Evolutionary conservation across 2,329 filamentous ascomycete species (phyloP), one percentile per base, ranked within the genome.

Genomic region (Aureobasidium sp.): DNA sequence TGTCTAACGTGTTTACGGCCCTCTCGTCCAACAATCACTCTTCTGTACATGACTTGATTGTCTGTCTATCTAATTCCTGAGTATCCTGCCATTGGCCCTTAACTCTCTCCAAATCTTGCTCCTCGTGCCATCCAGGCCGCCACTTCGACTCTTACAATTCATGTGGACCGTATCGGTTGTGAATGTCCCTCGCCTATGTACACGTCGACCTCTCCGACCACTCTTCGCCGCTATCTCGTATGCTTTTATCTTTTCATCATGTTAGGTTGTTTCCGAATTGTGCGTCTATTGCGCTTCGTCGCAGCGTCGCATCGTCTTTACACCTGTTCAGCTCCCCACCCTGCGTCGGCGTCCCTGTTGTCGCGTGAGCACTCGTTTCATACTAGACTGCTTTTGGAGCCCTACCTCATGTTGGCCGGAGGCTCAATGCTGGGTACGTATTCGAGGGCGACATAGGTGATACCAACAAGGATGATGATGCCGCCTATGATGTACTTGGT

Each of bases 401-500:
- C 72, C 29, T 70, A 77, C 75, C 78, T 76, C 78, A 81, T 81
- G 69, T 81, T 81, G 63, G 78, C 78, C 47, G 79, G 79, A 25
- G 79, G 79, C 72, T 81, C 79, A 61, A 81, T 81, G 47, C 75
- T 78, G 2, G 79, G 79, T 53, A 79, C 74, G 67, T 76, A 81
- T 67, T 81, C 78, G 57, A 81, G 70, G 11, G 73, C 78, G 39
- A 76, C 71, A 78, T 97, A 99, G 65, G 74, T 88, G 64, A 97
- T 72, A 68, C 94, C 94, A 66, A 90, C 78, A 58, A 94, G 69
- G 57, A 87, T 91, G 67, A 97, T 82, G 68, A 95, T 81, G 57
- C 85, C 83, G 67, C 91, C 94, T 27, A 90, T 85, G 62, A 96
- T 85, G 72, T 86, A 86, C 71, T 86, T 87, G 69, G 89, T 80